Evolutionary conservation across 2,329 filamentous ascomycete genomes (phyloP).

Genomic region (Pseudogymnoascus sp.): DNA sequence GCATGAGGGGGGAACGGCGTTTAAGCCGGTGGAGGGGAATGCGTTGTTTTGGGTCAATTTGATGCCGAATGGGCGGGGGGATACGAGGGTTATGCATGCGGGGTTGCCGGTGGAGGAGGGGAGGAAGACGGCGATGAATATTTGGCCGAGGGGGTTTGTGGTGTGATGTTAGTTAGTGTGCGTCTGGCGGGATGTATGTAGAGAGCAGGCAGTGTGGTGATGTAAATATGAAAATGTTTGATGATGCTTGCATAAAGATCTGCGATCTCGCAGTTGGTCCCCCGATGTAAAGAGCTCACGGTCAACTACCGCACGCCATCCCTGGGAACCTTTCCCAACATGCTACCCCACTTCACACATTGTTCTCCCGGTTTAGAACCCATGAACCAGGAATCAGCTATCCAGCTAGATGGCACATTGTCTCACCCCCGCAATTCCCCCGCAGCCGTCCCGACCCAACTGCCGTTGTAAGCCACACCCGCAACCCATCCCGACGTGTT

Average conservation of each 20-base stretch:
- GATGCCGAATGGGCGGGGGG: slow-evolving; percentile 37
- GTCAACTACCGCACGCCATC: not conserved
- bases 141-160: slow-evolving; percentile 32
- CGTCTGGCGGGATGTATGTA: not conserved
- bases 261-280: not conserved
- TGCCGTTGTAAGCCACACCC: not conserved
- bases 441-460: not conserved
- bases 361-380: not conserved
- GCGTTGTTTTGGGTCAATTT: slow-evolving; percentile 42
- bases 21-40: slow-evolving; percentile 37
- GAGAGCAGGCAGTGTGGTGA: not conserved
- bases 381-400: not conserved
- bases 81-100: slow-evolving; percentile 36
- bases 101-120: slow-evolving; percentile 37
- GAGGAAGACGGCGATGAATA: slow-evolving; percentile 42
- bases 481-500: not conserved
- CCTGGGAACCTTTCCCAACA: not conserved
- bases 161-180: not conserved
- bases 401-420: not conserved
- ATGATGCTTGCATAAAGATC: not conserved
- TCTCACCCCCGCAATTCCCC: not conserved
- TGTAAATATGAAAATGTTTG: not conserved
- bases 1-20: slow-evolving; percentile 37
- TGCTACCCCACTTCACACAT: not conserved
- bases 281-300: not conserved